A percentile compares a stretch with the other conserved stretches of the same genome.
Evolutionary conservation across 2,329 filamentous ascomycete genomes (phyloP).

Genomic region (Fusarium camptoceras): DNA sequence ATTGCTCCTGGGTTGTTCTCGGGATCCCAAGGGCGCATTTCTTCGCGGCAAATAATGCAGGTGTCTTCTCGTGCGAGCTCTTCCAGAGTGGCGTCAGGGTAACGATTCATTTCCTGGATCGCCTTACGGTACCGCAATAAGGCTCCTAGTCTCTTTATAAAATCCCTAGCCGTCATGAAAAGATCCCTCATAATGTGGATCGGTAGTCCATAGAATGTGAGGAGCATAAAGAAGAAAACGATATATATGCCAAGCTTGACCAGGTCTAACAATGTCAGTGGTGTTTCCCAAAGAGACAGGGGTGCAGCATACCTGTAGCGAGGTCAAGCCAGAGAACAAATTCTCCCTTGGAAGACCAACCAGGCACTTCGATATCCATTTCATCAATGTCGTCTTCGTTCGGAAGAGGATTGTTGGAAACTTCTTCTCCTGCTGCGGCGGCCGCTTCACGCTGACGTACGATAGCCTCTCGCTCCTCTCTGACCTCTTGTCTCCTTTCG

Average conservation of each 20-base stretch:
- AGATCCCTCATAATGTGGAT: slow-evolving; percentile 97
- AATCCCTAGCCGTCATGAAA: slow-evolving; percentile 92
- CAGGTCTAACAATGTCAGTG: slow-evolving; percentile 71
- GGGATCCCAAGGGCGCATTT: slow-evolving; percentile 85
- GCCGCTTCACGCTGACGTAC: slow-evolving; percentile 61
- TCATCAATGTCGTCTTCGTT: slow-evolving; percentile 85
- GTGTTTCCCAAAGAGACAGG: slow-evolving; percentile 22
- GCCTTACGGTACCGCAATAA: slow-evolving; percentile 91
- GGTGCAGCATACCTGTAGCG: slow-evolving; percentile 70
- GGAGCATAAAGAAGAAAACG: slow-evolving; percentile 91
- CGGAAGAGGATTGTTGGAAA: slow-evolving; percentile 65
- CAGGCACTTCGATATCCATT: slow-evolving; percentile 93
- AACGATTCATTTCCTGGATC: slow-evolving; percentile 93
- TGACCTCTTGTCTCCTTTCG: slow-evolving; percentile 75
- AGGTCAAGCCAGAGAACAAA: slow-evolving; percentile 92
- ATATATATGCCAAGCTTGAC: slow-evolving; percentile 90
- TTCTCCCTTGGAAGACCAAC: slow-evolving; percentile 95
- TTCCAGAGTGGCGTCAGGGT: slow-evolving; percentile 89
- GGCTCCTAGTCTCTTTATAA: slow-evolving; percentile 88
- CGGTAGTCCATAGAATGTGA: slow-evolving; percentile 93
- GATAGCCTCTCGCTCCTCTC: slow-evolving; percentile 67
- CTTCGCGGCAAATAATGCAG: slow-evolving; percentile 97
- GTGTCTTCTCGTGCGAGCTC: slow-evolving; percentile 89
- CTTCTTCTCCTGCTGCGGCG: slow-evolving; percentile 68
- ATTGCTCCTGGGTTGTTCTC: slow-evolving; percentile 73